Conservation (phyloP, 2,329 filamentous ascomycete genomes). For the Fusarium foetens region DNA sequence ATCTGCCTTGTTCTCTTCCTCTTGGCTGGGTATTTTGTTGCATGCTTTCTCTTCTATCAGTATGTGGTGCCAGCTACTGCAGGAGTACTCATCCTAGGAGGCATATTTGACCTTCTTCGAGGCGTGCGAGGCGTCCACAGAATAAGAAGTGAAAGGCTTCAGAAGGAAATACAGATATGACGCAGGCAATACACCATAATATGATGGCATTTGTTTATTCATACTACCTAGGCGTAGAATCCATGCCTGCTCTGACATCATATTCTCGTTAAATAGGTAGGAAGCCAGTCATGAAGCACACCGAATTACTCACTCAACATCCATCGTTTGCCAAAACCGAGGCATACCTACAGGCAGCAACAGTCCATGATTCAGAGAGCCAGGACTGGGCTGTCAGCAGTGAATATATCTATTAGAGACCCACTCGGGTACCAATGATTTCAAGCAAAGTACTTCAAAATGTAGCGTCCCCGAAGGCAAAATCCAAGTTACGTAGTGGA, state of each 20-base stretch:
- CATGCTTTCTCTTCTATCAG: constrained; percentile 12
- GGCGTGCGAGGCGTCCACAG: neutral
- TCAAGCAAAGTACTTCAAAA: constrained; percentile 6
- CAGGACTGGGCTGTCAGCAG: constrained; percentile 1
- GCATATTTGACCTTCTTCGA: neutral
- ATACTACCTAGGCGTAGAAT: neutral
- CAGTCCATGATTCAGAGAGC: constrained; percentile 2
- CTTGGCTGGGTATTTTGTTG: neutral
- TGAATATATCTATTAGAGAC: constrained; percentile 4
- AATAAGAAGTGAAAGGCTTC: neutral
- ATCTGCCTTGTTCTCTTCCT: constrained; percentile 7
- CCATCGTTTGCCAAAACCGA: neutral
- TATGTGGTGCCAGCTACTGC: constrained; percentile 3
- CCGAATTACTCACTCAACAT: neutral
- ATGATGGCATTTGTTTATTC: neutral
- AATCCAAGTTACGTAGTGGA: constrained; percentile 22
- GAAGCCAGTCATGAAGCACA: neutral
- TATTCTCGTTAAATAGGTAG: neutral
- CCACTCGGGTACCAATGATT: constrained; percentile 28
- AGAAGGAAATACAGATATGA: neutral
- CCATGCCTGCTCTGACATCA: neutral
- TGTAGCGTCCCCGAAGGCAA: neutral
- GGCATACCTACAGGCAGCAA: neutral
- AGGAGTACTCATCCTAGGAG: neutral
- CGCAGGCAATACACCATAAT: neutral